Percentiles rank a stretch among this genome's conserved stretches.
These are phyloP conservation scores for Cladosporium phlei DNA, from an alignment of 2,329 filamentous ascomycete genomes.

Conservation along the genomic window DNA sequence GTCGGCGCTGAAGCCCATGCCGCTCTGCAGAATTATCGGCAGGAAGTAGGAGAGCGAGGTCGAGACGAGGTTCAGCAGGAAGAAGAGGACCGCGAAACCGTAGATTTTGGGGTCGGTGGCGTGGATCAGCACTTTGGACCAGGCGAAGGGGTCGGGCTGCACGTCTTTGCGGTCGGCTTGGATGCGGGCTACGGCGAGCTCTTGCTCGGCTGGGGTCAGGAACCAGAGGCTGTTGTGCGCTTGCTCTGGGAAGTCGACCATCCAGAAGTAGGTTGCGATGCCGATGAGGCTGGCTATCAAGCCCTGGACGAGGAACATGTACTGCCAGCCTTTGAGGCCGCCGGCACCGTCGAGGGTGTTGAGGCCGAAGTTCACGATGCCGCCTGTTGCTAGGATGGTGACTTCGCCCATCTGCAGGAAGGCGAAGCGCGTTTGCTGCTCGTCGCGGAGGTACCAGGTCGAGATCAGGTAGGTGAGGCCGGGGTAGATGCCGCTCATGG, in stretches of 20 bases:
- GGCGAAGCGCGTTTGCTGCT: slow-evolving; percentile 63
- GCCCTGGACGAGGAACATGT: slow-evolving; percentile 66
- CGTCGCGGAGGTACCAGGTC: slow-evolving; percentile 58
- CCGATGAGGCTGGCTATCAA: slow-evolving; percentile 56
- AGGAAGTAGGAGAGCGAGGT: slow-evolving; percentile 63
- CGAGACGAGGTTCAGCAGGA: slow-evolving; percentile 62
- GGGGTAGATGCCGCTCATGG: slow-evolving; percentile 54
- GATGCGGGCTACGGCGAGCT: slow-evolving; percentile 55
- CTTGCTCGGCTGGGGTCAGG: slow-evolving; percentile 51
- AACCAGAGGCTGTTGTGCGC: slow-evolving; percentile 55
- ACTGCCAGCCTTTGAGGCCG: slow-evolving; percentile 60
- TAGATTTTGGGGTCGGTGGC: slow-evolving; percentile 60
- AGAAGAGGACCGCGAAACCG: slow-evolving; percentile 61
- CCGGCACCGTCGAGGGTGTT: slow-evolving; percentile 56
- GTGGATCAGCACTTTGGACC: slow-evolving; percentile 52
- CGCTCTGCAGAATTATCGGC: slow-evolving; percentile 42
- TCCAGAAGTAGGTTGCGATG: slow-evolving; percentile 62
- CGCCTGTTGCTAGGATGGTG: slow-evolving; percentile 59
- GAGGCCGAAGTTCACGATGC: slow-evolving; percentile 65
- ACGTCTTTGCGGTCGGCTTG: slow-evolving; percentile 59
- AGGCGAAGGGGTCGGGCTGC: slow-evolving; percentile 51
- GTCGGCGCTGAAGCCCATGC: slow-evolving; percentile 43
- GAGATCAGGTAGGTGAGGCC: slow-evolving; percentile 50
- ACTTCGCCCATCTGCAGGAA: slow-evolving; percentile 62
- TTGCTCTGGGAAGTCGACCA: slow-evolving; percentile 64